Evolutionary conservation across 495 filamentous ascomycete genomes (phyloP).

Genomic region (Talaromyces ruber): DNA sequence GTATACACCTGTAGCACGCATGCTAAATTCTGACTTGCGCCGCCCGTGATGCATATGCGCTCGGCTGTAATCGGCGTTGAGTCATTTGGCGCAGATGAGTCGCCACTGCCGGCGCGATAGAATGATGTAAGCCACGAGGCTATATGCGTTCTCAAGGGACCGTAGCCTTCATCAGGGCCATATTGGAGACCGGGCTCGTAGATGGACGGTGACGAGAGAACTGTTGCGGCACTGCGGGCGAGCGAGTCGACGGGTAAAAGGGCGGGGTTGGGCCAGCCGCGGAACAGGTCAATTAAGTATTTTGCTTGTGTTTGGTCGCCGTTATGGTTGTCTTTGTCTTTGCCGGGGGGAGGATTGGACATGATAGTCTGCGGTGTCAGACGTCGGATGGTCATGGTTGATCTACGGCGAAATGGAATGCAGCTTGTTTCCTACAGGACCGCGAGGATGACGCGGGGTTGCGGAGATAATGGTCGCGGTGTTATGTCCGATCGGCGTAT

Average conservation of each 20-base stretch:
- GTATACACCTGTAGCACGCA: constrained; percentile 66
- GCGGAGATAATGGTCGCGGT: not conserved
- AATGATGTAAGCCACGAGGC: constrained; percentile 60
- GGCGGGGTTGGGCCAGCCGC: constrained; percentile 61
- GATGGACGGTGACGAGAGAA: constrained; percentile 50
- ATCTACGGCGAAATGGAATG: not conserved
- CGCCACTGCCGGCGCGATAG: constrained; percentile 35
- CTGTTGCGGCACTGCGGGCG: constrained; percentile 39
- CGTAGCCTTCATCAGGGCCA: constrained; percentile 68
- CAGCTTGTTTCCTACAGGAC: not conserved
- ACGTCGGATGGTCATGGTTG: not conserved
- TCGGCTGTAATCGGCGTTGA: constrained; percentile 29
- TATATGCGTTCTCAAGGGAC: constrained; percentile 52
- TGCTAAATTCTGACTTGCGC: constrained; percentile 68
- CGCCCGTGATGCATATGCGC: constrained; percentile 74
- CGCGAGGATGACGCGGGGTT: not conserved
- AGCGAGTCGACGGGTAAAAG: constrained; percentile 60
- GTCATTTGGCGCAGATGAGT: not conserved
- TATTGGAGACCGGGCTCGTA: constrained; percentile 57
- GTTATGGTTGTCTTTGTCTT: not conserved
- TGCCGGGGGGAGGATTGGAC: not conserved
- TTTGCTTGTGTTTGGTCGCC: not conserved
- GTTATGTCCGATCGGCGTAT: not conserved
- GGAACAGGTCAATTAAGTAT: constrained; percentile 53
- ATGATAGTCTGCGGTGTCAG: not conserved